Percentiles rank a stretch among this genome's conserved stretches.
These are phyloP conservation scores for Chalciporus sphaerocephalus DNA, from an alignment of 768 basidiomycete genomes.

Conservation along the genomic window DNA sequence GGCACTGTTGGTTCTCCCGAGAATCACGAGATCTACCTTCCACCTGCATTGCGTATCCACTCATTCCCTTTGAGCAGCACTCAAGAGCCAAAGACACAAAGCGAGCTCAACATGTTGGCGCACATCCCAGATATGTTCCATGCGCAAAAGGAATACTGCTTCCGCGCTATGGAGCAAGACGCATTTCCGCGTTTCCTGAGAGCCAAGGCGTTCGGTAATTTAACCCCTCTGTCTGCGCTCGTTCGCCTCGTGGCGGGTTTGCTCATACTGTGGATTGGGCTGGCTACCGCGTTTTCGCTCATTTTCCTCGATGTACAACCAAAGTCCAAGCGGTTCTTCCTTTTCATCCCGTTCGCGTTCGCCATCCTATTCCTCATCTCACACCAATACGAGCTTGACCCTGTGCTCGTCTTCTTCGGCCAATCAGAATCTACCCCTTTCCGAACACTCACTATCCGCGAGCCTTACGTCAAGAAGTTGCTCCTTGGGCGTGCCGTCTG, in stretches of 20 bases:
- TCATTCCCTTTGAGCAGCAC: constrained; percentile 79
- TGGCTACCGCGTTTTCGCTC: constrained; percentile 84
- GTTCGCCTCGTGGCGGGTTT: constrained; percentile 83
- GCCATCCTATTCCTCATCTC: constrained; percentile 89
- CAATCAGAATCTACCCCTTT: constrained; percentile 97
- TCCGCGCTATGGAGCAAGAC: constrained; percentile 93
- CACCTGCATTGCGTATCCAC: constrained; percentile 86
- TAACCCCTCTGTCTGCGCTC: constrained; percentile 87
- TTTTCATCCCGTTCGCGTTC: constrained; percentile 90
- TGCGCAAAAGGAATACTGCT: constrained; percentile 94
- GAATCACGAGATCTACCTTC: constrained; percentile 97
- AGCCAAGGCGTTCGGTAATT: constrained; percentile 96
- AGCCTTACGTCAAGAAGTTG: constrained; percentile 91
- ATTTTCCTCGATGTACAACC: constrained; percentile 93
- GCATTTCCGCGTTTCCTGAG: constrained; percentile 92
- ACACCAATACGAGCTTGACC: constrained; percentile 96
- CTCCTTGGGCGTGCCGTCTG: constrained; percentile 87
- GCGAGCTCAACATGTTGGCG: constrained; percentile 73
- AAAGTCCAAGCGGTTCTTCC: constrained; percentile 88
- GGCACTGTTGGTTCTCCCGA: constrained; percentile 74
- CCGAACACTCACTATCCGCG: constrained; percentile 85
- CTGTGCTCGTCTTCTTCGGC: constrained; percentile 87
- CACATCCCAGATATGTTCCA: constrained; percentile 97
- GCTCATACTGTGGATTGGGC: constrained; percentile 89
- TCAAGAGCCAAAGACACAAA: constrained; percentile 63